Percentiles rank a stretch among this genome's conserved stretches.
phyloP scores from a whole-genome alignment of 176 grass and related monocot genomes.

The Zoysia pacifica region DNA sequence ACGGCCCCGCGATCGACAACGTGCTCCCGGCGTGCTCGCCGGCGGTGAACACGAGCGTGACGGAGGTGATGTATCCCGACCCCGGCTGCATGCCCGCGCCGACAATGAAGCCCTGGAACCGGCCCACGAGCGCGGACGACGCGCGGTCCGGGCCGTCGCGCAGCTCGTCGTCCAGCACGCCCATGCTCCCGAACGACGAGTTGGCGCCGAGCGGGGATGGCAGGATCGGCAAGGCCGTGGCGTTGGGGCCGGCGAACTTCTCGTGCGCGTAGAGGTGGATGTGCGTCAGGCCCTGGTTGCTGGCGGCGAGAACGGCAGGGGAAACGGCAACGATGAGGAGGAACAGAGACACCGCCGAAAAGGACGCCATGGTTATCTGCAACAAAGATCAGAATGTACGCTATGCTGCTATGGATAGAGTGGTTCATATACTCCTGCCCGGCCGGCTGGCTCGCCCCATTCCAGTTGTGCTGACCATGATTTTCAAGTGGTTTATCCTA shows the following conservation, averaged over 20 bases:
- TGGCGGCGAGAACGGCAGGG: not conserved
- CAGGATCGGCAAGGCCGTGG: not conserved
- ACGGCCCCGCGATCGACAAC: not conserved
- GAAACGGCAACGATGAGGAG: not conserved
- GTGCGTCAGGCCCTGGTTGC: not conserved
- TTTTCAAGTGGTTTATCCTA: too few species aligned
- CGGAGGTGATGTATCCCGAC: not conserved
- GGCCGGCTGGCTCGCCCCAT: too few species aligned
- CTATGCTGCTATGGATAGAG: too few species aligned
- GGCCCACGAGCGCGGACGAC: not conserved
- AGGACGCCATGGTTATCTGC: too few species aligned
- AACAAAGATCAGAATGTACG: too few species aligned
- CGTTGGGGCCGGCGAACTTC: conserved; percentile 7
- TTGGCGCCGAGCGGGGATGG: not conserved
- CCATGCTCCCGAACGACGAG: conserved; percentile 19
- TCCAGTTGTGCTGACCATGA: too few species aligned
- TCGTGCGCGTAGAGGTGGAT: conserved; percentile 33
- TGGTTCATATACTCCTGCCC: too few species aligned
- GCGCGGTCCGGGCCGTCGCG: not conserved
- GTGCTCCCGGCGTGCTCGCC: conserved; percentile 33
- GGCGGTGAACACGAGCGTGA: conserved; percentile 29
- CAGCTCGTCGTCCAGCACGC: conserved; percentile 19
- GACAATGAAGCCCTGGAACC: conserved; percentile 3
- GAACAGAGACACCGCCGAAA: too few species aligned
- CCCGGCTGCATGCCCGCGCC: not conserved